These are phyloP conservation scores for Piper betle DNA, from an alignment of 164 flowering plant genomes.

Conservation along the genomic window DNA sequence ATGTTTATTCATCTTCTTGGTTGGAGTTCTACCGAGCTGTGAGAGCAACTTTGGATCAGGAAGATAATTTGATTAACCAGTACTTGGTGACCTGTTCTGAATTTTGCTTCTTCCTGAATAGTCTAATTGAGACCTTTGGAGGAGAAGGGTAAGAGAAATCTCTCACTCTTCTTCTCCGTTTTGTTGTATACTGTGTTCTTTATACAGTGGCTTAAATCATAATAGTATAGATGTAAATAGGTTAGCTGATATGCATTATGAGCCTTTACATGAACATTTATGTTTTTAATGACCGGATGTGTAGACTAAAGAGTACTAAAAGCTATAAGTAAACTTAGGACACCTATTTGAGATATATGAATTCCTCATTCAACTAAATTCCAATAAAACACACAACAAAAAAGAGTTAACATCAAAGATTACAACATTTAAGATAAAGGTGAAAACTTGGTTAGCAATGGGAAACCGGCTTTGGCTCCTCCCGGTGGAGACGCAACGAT, in stretches of 20 bases:
- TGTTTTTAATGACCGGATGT: too few species aligned
- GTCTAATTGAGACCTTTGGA: too few species aligned
- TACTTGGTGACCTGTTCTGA: conserved; percentile 51
- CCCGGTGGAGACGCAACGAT: too few species aligned
- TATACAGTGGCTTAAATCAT: conserved; percentile 7
- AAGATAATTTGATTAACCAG: conserved; percentile 26
- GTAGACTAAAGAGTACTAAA: too few species aligned
- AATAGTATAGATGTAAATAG: conserved; percentile 22
- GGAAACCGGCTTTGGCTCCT: too few species aligned
- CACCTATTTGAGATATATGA: too few species aligned
- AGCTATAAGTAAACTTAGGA: too few species aligned
- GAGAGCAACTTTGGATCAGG: conserved; percentile 40
- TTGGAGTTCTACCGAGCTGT: conserved; percentile 63
- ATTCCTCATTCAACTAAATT: too few species aligned
- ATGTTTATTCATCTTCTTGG: conserved; percentile 44
- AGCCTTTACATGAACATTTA: neutral
- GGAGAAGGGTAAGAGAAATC: conserved; percentile 2
- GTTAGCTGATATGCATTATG: conserved; percentile 10
- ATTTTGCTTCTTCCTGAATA: conserved; percentile 4
- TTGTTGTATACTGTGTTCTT: conserved; percentile 13
- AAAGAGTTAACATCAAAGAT: too few species aligned
- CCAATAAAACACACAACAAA: too few species aligned
- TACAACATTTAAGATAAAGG: too few species aligned
- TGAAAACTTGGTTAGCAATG: too few species aligned
- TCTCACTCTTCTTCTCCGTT: conserved; percentile 4